These are phyloP conservation scores for Vaccinium vitisidaea DNA, from an alignment of 148 eudicot species.

Conservation along the genomic window DNA sequence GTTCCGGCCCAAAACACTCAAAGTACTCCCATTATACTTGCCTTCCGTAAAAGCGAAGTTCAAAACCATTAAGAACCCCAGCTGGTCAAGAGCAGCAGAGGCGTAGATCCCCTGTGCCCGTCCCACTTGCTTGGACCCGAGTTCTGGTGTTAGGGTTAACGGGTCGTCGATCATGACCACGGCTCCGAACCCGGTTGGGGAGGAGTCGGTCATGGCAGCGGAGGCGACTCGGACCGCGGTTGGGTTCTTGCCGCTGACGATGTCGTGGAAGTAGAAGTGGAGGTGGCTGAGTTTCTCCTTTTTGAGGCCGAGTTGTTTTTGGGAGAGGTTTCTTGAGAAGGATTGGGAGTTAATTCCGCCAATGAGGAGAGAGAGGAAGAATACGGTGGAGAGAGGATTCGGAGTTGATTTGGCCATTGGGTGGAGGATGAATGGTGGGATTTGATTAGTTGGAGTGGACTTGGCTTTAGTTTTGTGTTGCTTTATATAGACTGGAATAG, in stretches of 20 bases:
- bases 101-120: slow-evolving; percentile 34
- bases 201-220: slow-evolving; percentile 16
- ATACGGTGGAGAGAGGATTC: slow-evolving; percentile 4
- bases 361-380: slow-evolving; percentile 8
- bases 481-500: too few species aligned
- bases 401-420: slow-evolving; percentile 20
- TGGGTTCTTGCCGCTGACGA: slow-evolving; percentile 29
- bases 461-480: too few species aligned
- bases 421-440: too few species aligned
- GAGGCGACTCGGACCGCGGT: slow-evolving; percentile 29
- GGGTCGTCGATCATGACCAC: slow-evolving; percentile 24
- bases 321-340: slow-evolving; percentile 32
- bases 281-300: slow-evolving; percentile 43
- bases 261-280: slow-evolving; percentile 51
- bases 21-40: slow-evolving; percentile 27
- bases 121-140: slow-evolving; percentile 20
- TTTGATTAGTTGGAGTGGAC: too few species aligned
- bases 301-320: slow-evolving; percentile 20
- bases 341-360: slow-evolving; percentile 3
- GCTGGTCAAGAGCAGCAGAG: neutral
- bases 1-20: slow-evolving; percentile 28
- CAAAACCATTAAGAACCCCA: slow-evolving; percentile 24
- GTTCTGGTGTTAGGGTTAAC: slow-evolving; percentile 12
- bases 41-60: slow-evolving; percentile 29
- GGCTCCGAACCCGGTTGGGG: slow-evolving; percentile 12